Evolutionary conservation across 2,329 filamentous ascomycete species (phyloP).

Genomic region (Mycosphaerella arachidis): DNA sequence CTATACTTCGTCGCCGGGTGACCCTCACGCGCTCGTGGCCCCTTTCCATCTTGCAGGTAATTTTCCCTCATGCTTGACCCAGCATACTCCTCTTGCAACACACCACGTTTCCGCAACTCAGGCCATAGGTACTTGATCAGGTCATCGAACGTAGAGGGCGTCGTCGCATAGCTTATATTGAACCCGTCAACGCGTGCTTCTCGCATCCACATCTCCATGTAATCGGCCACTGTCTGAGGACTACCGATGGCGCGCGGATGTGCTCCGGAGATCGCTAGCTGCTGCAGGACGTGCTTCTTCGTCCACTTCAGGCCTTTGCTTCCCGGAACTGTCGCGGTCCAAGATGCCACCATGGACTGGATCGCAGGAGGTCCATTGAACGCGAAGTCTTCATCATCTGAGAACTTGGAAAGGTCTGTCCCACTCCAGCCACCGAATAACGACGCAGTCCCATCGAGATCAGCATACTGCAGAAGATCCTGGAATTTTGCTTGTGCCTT

Average conservation of each 20-base stretch:
- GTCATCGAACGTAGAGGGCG: slow-evolving; percentile 39
- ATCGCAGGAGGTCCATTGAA: slow-evolving; percentile 40
- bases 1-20: slow-evolving; percentile 25
- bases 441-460: slow-evolving; percentile 42
- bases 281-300: slow-evolving; percentile 41
- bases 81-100: slow-evolving; percentile 30
- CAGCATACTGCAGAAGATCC: slow-evolving; percentile 41
- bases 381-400: slow-evolving; percentile 44
- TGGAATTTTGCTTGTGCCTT: slow-evolving; percentile 42
- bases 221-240: slow-evolving; percentile 43
- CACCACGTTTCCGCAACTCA: slow-evolving; percentile 34
- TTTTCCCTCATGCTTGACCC: slow-evolving; percentile 28
- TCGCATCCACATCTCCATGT: slow-evolving; percentile 43
- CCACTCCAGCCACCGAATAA: slow-evolving; percentile 48
- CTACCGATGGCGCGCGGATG: slow-evolving; percentile 37
- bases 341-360: slow-evolving; percentile 42
- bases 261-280: slow-evolving; percentile 41
- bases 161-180: slow-evolving; percentile 43
- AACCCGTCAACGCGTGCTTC: slow-evolving; percentile 43
- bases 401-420: slow-evolving; percentile 40
- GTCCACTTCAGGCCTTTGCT: slow-evolving; percentile 43
- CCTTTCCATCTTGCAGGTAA: slow-evolving; percentile 27
- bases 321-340: slow-evolving; percentile 42
- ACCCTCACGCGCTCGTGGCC: slow-evolving; percentile 23
- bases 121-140: slow-evolving; percentile 36